Base-by-base conservation (phyloP, 2,329 filamentous ascomycete genomes). In the Trichoderma atroviride region DNA sequence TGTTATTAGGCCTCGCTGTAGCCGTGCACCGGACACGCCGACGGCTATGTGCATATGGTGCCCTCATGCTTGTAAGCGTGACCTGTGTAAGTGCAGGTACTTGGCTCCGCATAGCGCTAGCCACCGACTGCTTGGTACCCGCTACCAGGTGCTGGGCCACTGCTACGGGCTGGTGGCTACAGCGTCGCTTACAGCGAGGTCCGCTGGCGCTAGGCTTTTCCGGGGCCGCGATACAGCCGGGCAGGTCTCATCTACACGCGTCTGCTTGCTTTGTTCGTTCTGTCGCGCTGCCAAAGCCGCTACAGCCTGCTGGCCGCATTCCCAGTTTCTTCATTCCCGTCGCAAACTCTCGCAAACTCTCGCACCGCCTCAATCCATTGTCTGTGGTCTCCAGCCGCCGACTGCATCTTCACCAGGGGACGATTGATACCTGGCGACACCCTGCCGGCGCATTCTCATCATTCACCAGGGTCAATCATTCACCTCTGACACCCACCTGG, bases 201-300 rank as follows among this genome's bases (percentile, higher is more conserved):
- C 55, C 57, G 35, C 47, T 33, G 56, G 47, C 68, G 55, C 68
- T 69, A 69, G 68, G 61, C 68, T 66, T 55, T 66, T 69, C 61
- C 47, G 68, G 60, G 56, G 47, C 61, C 56, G 67, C 31, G 55
- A 69, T 69, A 59, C 40, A 47, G 53, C 68, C 63, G 37, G 37
- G 31, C 47, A 65, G 40, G 62, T 69, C 68, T 56, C 68, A 64
- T 65, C 68, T 57, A 69, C 61, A 69, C 68, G 68, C 68, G 68
- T 69, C 68, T 69, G 61, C 31, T 65, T 69, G 40, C 40, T 43
- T 43, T 43, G 40, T 43, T 35, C 61, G 27, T 69, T 50, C 43
- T 62, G 68, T 65, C 68, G 61, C 68, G 61, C 68, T 43, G 61
- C 40, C 55, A 53, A 47, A 60, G 58, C 59, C 55, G 40, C 53